Conservation (phyloP, 2,329 filamentous ascomycete genomes). For the Harringtonia lauricola region DNA sequence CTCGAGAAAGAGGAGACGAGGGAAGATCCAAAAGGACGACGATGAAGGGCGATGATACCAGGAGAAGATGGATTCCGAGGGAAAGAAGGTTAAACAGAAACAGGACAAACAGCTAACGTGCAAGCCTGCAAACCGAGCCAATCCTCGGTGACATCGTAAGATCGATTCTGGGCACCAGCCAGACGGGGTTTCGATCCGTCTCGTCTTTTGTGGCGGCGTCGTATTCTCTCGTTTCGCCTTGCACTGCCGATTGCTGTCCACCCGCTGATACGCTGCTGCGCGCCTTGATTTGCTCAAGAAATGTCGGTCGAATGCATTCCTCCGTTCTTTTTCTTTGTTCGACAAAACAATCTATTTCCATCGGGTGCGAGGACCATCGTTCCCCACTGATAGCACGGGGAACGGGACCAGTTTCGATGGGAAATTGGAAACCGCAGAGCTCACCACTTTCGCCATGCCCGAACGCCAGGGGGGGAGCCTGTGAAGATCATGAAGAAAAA, state of each 20-base stretch:
- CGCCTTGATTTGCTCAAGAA: too few species aligned
- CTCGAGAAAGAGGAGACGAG: not conserved
- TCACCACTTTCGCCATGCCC: conserved; percentile 2
- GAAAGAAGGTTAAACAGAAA: not conserved
- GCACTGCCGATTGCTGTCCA: not conserved
- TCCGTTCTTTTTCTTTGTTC: too few species aligned
- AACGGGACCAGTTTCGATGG: conserved; percentile 1
- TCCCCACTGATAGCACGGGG: not conserved
- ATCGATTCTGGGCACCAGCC: too few species aligned
- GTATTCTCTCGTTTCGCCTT: too few species aligned
- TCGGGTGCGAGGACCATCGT: not conserved
- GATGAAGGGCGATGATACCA: not conserved
- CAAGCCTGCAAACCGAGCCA: too few species aligned
- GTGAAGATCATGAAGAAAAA: conserved; percentile 7
- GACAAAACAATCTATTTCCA: too few species aligned
- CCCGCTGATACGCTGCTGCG: too few species aligned
- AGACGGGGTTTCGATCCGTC: too few species aligned
- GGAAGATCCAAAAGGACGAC: not conserved
- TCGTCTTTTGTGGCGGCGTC: not conserved
- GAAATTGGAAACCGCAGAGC: conserved; percentile 1
- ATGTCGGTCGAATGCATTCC: too few species aligned
- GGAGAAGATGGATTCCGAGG: not conserved
- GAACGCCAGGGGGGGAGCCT: not conserved
- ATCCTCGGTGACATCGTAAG: not conserved
- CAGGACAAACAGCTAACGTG: too few species aligned